phyloP scores from a whole-genome alignment of 306 rosid genomes.

The Vigna nakashimae region DNA sequence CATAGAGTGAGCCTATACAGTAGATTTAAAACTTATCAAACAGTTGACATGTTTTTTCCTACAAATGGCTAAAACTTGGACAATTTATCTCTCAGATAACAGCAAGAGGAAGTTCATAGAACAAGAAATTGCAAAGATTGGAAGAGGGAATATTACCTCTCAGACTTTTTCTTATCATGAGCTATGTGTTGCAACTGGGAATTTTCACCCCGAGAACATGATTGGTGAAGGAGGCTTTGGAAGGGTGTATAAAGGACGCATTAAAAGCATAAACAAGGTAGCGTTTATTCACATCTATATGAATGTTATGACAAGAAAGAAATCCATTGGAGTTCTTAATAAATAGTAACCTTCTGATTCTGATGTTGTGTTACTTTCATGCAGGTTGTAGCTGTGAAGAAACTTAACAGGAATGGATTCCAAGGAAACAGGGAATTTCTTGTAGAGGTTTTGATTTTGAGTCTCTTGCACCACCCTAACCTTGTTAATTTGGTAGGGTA shows the following conservation, averaged over 20 bases:
- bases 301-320: constrained; percentile 7
- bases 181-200: constrained; percentile 72
- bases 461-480: constrained; percentile 82
- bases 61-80: background rate
- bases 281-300: constrained; percentile 16
- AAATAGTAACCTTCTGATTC: constrained; percentile 6
- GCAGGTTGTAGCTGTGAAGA: constrained; percentile 91
- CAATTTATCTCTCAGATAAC: constrained; percentile 22
- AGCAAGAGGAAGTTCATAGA: constrained; percentile 44
- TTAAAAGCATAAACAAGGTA: constrained; percentile 64
- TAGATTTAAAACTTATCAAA: constrained; percentile 10
- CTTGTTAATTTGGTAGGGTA: constrained; percentile 91
- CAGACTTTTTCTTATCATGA: constrained; percentile 64
- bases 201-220: constrained; percentile 64
- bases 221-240: constrained; percentile 99
- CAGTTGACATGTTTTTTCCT: background rate
- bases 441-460: constrained; percentile 90
- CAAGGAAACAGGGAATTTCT: constrained; percentile 95
- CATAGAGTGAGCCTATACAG: background rate
- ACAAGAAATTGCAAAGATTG: constrained; percentile 64
- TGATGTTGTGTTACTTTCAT: constrained; percentile 20
- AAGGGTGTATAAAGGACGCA: constrained; percentile 77
- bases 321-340: background rate
- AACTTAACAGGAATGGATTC: constrained; percentile 89
- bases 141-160: constrained; percentile 76